Evolutionary conservation across 2,329 filamentous ascomycete genomes (phyloP), one percentile per base, ranked within the genome.

Genomic region (Colletotrichum gloeosporioides): DNA sequence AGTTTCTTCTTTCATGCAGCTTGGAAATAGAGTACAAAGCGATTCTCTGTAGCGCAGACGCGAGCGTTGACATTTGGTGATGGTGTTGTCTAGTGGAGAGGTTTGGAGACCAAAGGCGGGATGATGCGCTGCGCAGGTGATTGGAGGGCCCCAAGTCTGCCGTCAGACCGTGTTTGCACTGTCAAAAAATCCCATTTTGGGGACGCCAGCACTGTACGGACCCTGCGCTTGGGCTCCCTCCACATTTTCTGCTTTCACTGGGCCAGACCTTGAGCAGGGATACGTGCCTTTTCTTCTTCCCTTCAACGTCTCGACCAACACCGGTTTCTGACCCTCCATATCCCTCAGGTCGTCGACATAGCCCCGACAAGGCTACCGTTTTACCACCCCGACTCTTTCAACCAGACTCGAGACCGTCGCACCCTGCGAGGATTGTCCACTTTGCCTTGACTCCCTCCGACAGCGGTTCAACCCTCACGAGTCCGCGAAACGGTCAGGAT

Each of bases 211-310:
- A 62, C 62, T 57, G 69, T 73, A 12, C 57, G 0, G 10, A 29
- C 55, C 55, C 63, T 62, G 62, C 73, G 69, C 70, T 69, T 76
- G 64, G 70, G 70, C 59, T 69, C 44, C 73, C 73, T 76, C 64
- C 74, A 68, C 63, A 55, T 18, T 29, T 32, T 27, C 22, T 27
- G 36, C n/a, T 32, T 63, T 53, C n/a, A 13, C 44, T 49, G 39
- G 39, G 25, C 8, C 53, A 57, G 53, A 65, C 39, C 39, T 44
- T 44, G 39, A 49, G 39, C 1, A 12, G 9, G 3, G 36, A 57
- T 68, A 73, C 73, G 69, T 76, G 31, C 31, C 63, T 25, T 15
- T 49, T 22, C 63, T 3, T 32, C 36, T n/a, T 15, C 6, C 32
- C 34, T 66, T 49, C 16, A n/a, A 66, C 44, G 15, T 32, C 15